Evolutionary conservation across 2,329 filamentous ascomycete genomes (phyloP).

Genomic region (Colletotrichum echinochloae): DNA sequence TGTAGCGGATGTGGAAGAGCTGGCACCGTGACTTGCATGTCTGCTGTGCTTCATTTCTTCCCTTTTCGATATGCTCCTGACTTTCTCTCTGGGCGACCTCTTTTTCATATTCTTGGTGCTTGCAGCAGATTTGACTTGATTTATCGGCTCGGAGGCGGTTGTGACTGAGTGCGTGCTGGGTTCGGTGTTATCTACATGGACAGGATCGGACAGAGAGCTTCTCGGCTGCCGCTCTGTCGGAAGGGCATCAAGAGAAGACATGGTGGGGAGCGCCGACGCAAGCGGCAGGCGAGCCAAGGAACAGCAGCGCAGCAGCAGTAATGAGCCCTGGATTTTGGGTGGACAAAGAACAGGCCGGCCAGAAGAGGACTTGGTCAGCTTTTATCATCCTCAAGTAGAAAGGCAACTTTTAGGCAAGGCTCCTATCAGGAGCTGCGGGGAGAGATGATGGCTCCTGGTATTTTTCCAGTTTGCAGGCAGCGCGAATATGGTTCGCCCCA

Average conservation of each 20-base stretch:
- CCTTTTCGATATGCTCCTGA: constrained; percentile 7
- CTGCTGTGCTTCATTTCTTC: constrained; percentile 15
- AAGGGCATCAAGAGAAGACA: background rate
- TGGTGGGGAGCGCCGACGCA: background rate
- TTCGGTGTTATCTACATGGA: background rate
- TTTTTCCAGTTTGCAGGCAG: background rate
- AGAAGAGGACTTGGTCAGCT: background rate
- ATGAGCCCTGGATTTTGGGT: fast-evolving
- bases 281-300: background rate
- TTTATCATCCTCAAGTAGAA: background rate
- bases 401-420: too few relatives aligned
- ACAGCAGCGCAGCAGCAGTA: background rate
- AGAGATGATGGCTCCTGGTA: background rate
- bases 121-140: background rate
- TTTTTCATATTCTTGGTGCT: background rate
- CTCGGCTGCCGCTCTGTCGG: background rate
- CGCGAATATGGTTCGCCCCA: background rate
- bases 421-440: background rate
- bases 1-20: background rate
- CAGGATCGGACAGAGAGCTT: background rate
- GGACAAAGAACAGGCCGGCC: too few relatives aligned
- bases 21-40: background rate
- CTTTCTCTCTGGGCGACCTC: background rate
- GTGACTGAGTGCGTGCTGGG: background rate
- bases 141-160: background rate